Evolutionary conservation across 1,284 basidiomycete species (phyloP).

Genomic region (Rhodotorula sp.): DNA sequence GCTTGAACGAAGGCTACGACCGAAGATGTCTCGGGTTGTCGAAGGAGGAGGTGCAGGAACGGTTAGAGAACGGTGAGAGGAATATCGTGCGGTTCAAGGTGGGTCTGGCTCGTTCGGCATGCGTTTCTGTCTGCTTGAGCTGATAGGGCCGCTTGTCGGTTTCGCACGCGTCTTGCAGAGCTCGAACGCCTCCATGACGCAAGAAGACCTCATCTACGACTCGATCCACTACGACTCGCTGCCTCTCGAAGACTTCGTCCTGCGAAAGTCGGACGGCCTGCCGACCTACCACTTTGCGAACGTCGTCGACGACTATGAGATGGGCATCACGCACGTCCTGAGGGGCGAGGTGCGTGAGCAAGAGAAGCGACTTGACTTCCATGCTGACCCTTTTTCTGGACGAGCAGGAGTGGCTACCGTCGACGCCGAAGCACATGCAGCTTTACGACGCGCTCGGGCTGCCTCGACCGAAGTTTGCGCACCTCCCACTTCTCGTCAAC

Average conservation of each 20-base stretch:
- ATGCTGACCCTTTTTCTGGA: neutral
- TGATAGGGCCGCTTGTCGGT: neutral
- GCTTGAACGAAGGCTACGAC: slow-evolving; percentile 77
- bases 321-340: slow-evolving; percentile 93
- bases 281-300: slow-evolving; percentile 97
- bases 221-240: slow-evolving; percentile 59
- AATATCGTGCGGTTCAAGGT: slow-evolving; percentile 85
- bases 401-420: slow-evolving; percentile 90
- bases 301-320: slow-evolving; percentile 91
- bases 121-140: neutral
- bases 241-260: slow-evolving; percentile 76
- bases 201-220: slow-evolving; percentile 73
- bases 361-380: neutral
- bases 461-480: slow-evolving; percentile 76
- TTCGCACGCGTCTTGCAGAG: slow-evolving; percentile 4
- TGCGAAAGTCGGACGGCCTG: slow-evolving; percentile 87
- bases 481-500: slow-evolving; percentile 87
- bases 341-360: slow-evolving; percentile 72
- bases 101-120: slow-evolving; percentile 43
- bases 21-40: slow-evolving; percentile 78
- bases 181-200: slow-evolving; percentile 30
- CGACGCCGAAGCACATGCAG: slow-evolving; percentile 87
- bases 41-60: slow-evolving; percentile 75
- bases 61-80: slow-evolving; percentile 71
- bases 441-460: slow-evolving; percentile 78